These are phyloP conservation scores for Ceraceosorus guamensis DNA, from an alignment of 1,284 basidiomycete genomes.

Conservation along the genomic window DNA sequence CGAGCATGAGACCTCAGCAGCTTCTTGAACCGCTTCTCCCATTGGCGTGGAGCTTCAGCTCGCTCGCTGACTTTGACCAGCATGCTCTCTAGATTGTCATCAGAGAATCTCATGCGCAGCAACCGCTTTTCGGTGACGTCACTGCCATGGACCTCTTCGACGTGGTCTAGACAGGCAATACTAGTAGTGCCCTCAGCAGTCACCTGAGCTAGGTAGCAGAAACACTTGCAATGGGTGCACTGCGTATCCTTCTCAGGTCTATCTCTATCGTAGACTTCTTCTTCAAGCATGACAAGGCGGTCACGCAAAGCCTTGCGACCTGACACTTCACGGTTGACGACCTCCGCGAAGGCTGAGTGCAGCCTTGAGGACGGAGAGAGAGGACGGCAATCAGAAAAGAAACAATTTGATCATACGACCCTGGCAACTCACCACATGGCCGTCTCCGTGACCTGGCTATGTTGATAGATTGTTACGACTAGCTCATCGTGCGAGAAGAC, in stretches of 20 bases:
- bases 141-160: conserved; percentile 67
- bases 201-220: conserved; percentile 91
- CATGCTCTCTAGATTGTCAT: conserved; percentile 59
- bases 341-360: conserved; percentile 71
- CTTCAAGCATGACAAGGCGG: conserved; percentile 56
- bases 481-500: conserved; percentile 98
- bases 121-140: conserved; percentile 56
- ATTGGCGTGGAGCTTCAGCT: conserved; percentile 66
- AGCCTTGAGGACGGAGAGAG: conserved; percentile 46
- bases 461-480: conserved; percentile 85
- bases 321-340: conserved; percentile 74
- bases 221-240: conserved; percentile 84
- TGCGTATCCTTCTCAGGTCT: conserved; percentile 87
- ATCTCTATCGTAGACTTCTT: conserved; percentile 70
- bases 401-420: not conserved
- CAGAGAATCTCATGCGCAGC: conserved; percentile 72
- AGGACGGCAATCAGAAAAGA: no score
- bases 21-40: conserved; percentile 66
- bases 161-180: conserved; percentile 81
- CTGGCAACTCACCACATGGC: conserved; percentile 62
- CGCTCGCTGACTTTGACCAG: conserved; percentile 54
- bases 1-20: conserved; percentile 57
- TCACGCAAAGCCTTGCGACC: conserved; percentile 57
- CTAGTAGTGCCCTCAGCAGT: conserved; percentile 55
- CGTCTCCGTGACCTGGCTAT: conserved; percentile 85